Base-by-base conservation (phyloP, 176 grass and related monocot genomes). In the Hsuehochloa calcarea region DNA sequence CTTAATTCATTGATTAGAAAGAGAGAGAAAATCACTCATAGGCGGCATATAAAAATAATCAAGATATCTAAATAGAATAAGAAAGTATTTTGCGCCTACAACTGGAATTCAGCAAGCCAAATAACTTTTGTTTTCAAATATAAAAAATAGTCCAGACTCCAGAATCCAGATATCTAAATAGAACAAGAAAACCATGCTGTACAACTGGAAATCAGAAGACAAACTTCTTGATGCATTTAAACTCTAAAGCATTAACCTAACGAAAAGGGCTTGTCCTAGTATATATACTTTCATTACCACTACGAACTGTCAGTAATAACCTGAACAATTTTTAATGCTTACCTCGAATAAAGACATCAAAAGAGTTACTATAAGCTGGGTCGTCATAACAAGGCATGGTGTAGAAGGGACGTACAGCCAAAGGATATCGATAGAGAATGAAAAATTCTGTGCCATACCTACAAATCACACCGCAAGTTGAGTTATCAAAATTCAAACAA, bases 331-430 rank as follows among this genome's bases (percentile, higher is more conserved):
- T 10, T 34, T 55, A 45, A 46, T 67, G 65, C 85, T 85, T 63
- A 98, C 96, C 96, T 88, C 96, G 91, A 89, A 98, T 91, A 58
- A 98, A 98, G 39, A 98, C 93, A 89, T 98, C 93, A 58, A 98
- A 98, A 7, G 96, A 98, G 78, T 98, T 98, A 54, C 89, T 96
- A 77, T 98, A 98, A 37, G 77, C 76, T 22, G 81, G 68, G 50
- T 96, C 69, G 75, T 98, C 93, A 52, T 94, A 92, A 78, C 96
- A 98, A 12, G 91, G 96, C 96, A 96, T 98, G 23, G 96, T 98
- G 81, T 98, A 98, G 84, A 98, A 98, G 1, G 96, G 96, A 27
- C 96, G 92, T 6, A 98, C 87, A 34, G 81, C 93, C 81, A 98
- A 88, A 85, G 96, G 96, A 95, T 98, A 98, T 1, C 81, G 88